phyloP scores from a whole-genome alignment of 2,329 filamentous ascomycete genomes.

The Aspergillus fumigatiaffinis region DNA sequence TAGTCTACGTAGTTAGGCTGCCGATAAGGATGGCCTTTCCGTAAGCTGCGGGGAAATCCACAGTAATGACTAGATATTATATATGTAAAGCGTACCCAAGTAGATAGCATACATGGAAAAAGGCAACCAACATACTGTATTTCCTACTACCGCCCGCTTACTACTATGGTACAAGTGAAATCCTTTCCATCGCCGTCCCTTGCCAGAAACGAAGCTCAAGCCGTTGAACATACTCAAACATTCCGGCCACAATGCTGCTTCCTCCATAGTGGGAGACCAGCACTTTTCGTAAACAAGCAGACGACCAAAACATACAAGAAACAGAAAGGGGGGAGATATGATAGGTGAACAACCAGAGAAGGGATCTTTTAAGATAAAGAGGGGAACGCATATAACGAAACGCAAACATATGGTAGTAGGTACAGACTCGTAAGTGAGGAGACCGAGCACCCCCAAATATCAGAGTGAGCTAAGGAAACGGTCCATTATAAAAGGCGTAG shows the following conservation, averaged over 20 bases:
- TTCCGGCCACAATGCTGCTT: background rate
- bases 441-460: background rate
- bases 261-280: background rate
- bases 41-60: background rate
- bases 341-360: background rate
- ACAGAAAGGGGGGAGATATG: conserved; percentile 5
- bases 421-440: background rate
- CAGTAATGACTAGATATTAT: too few species aligned
- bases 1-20: background rate
- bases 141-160: background rate
- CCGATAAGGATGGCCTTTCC: background rate
- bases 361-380: background rate
- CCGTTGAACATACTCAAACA: background rate
- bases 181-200: background rate
- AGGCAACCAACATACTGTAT: background rate
- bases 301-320: conserved; percentile 6
- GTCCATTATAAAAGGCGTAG: background rate
- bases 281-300: background rate
- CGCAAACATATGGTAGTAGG: background rate
- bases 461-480: background rate
- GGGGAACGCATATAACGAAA: background rate
- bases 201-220: background rate
- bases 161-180: background rate
- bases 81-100: background rate
- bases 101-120: background rate